Percentiles rank a stretch among this genome's conserved stretches.
Conservation (phyloP, 2,329 filamentous ascomycete species). For the Claviceps sp. region DNA sequence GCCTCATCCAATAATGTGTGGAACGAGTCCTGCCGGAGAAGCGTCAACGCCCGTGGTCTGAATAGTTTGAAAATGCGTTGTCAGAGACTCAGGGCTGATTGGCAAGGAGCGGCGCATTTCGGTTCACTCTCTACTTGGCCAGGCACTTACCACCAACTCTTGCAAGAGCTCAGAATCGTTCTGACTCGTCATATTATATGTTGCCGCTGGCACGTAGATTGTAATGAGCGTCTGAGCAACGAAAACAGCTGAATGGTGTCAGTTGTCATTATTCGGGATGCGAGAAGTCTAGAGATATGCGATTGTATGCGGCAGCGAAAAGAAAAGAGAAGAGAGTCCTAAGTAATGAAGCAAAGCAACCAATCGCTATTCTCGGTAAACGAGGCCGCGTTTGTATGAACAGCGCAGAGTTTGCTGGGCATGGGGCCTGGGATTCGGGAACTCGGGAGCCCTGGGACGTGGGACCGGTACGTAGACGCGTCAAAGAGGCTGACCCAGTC, state of each 20-base stretch:
- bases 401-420: background rate
- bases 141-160: slow-evolving; percentile 17
- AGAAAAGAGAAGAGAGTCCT: background rate
- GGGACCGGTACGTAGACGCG: background rate
- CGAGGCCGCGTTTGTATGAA: background rate
- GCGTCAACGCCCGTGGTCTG: background rate
- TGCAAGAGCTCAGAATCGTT: slow-evolving; percentile 13
- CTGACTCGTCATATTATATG: slow-evolving; percentile 12
- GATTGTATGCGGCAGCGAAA: background rate
- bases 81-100: background rate
- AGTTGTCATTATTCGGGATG: background rate
- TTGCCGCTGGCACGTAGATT: background rate
- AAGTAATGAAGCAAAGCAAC: background rate
- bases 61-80: no score
- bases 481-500: background rate
- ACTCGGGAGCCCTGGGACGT: background rate
- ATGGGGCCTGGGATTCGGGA: background rate
- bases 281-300: background rate
- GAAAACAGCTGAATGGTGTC: background rate
- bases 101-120: background rate
- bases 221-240: background rate
- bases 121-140: background rate
- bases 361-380: background rate
- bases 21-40: slow-evolving; percentile 46
- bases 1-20: slow-evolving; percentile 65